Percentiles rank a stretch among this genome's conserved stretches.
Conservation (phyloP, 768 basidiomycete species). For the Leccinum variicolor region DNA sequence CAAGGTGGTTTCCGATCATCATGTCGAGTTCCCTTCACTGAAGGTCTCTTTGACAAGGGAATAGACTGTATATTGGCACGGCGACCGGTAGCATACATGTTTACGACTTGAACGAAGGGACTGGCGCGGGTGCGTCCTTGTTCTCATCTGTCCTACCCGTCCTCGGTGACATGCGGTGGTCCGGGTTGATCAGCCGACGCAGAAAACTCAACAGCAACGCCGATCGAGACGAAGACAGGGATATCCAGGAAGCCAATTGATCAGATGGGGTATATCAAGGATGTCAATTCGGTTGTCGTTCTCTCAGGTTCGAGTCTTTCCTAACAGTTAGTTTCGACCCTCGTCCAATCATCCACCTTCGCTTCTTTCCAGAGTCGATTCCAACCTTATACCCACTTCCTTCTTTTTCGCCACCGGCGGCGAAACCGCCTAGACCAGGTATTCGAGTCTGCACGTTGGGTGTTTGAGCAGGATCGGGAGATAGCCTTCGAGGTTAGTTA, state of each 20-base stretch:
- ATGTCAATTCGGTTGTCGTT: slow-evolving; percentile 80
- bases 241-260: slow-evolving; percentile 74
- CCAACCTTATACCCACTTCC: slow-evolving; percentile 78
- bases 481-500: slow-evolving; percentile 72
- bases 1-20: slow-evolving; percentile 20
- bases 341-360: neutral
- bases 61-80: slow-evolving; percentile 64
- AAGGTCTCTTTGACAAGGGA: slow-evolving; percentile 37
- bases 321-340: neutral
- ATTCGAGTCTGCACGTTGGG: slow-evolving; percentile 80
- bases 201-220: slow-evolving; percentile 19
- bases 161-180: slow-evolving; percentile 14
- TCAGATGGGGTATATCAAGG: slow-evolving; percentile 80
- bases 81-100: slow-evolving; percentile 52
- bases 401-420: slow-evolving; percentile 63
- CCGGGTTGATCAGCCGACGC: slow-evolving; percentile 3
- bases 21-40: neutral
- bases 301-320: slow-evolving; percentile 65
- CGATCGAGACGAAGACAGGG: slow-evolving; percentile 64
- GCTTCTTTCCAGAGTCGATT: slow-evolving; percentile 51
- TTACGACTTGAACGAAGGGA: slow-evolving; percentile 42
- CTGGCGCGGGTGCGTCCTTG: slow-evolving; percentile 36
- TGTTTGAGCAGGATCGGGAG: slow-evolving; percentile 68
- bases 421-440: slow-evolving; percentile 69
- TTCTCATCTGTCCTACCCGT: slow-evolving; percentile 18